A percentile compares a stretch with the other conserved stretches of the same genome.
These are phyloP conservation scores for Rhodomyrtus tomentosa DNA, from an alignment of 345 rosid genomes.

Conservation along the genomic window DNA sequence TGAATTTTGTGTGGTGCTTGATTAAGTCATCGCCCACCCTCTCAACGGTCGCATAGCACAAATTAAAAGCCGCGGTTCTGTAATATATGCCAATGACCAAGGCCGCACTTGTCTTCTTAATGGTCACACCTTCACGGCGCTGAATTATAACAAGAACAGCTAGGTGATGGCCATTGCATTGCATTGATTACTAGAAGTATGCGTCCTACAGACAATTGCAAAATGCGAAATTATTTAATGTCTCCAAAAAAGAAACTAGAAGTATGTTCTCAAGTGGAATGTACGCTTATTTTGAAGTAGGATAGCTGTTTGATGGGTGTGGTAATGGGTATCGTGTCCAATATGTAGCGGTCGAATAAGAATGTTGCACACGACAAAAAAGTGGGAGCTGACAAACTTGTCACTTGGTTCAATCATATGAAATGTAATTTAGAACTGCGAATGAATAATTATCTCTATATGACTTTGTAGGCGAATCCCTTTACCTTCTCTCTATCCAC, in stretches of 20 bases:
- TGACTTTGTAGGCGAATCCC: too few species aligned
- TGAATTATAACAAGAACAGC: neutral
- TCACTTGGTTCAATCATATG: neutral
- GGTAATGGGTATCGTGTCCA: neutral
- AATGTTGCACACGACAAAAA: neutral
- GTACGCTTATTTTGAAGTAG: neutral
- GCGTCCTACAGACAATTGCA: neutral
- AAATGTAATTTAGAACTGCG: too few species aligned
- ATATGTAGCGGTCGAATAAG: neutral
- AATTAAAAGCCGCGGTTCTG: fast-evolving
- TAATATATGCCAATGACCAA: neutral
- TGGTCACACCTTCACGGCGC: neutral
- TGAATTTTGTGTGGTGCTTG: too few species aligned
- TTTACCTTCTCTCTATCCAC: too few species aligned
- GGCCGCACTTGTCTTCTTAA: neutral
- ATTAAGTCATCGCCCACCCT: neutral
- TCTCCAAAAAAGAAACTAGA: too few species aligned
- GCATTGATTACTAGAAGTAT: neutral
- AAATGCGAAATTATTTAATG: neutral
- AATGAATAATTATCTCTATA: too few species aligned
- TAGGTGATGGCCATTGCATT: too few species aligned
- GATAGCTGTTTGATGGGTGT: neutral
- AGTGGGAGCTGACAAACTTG: neutral
- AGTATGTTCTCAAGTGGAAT: too few species aligned
- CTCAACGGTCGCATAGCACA: neutral